Percentiles rank a stretch among this genome's conserved stretches.
These are phyloP conservation scores for Coniella vitis DNA, from an alignment of 2,329 filamentous ascomycete species.

Conservation along the genomic window DNA sequence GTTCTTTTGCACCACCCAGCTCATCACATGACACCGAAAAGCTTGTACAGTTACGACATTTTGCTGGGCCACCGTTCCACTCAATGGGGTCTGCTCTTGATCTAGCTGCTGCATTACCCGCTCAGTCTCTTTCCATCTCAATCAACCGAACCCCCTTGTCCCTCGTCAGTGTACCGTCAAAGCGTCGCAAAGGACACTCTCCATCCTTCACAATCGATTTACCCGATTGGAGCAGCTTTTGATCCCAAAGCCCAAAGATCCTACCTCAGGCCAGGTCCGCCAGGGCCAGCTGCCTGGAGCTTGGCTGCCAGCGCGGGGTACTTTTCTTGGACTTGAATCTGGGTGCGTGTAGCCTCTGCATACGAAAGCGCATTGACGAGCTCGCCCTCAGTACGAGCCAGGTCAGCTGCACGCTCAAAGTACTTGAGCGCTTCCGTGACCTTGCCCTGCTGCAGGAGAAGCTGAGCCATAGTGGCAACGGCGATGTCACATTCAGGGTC, in stretches of 20 bases:
- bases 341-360: constrained; percentile 91
- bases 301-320: constrained; percentile 74
- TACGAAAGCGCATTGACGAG: constrained; percentile 95
- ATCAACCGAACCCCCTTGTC: no score
- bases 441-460: constrained; percentile 95
- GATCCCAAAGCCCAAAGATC: constrained; percentile 9
- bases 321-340: constrained; percentile 85
- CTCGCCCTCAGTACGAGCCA: constrained; percentile 89
- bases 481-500: constrained; percentile 98
- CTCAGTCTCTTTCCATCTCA: no score
- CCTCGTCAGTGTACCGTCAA: no score
- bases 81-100: no score
- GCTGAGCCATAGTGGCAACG: constrained; percentile 96
- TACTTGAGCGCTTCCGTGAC: constrained; percentile 92
- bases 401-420: constrained; percentile 92
- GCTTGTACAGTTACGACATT: no score
- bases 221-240: neutral
- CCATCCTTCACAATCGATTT: no score
- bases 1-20: no score
- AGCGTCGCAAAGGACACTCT: no score
- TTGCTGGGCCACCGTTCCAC: no score
- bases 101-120: no score
- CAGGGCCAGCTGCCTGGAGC: constrained; percentile 49
- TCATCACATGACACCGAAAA: no score
- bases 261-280: constrained; percentile 21